Evolutionary conservation across 139 green algal genomes (phyloP).

Genomic region (Auxenochlorella pyrenoidosa): DNA sequence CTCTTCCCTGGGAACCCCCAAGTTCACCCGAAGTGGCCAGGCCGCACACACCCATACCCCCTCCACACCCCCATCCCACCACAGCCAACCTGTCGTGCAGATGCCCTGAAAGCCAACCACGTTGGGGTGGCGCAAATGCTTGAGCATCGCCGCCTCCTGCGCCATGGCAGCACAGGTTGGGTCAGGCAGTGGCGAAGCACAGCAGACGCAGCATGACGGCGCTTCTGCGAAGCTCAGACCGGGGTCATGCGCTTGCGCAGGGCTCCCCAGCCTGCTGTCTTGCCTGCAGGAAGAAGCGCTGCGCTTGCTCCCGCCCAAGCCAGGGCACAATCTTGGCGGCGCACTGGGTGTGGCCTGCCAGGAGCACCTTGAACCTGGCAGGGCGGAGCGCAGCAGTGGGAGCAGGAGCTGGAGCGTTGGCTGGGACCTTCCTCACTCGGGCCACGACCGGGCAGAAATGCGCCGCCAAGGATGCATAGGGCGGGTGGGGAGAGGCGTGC

Average conservation of each 20-base stretch:
- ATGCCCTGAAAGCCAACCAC: not conserved
- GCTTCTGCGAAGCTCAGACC: too few species aligned
- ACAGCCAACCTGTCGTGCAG: not conserved
- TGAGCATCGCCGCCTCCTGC: constrained; percentile 14
- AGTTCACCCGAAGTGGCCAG: too few species aligned
- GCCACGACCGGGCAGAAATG: too few species aligned
- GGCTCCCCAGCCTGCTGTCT: too few species aligned
- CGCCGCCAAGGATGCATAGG: too few species aligned
- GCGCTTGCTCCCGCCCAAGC: not conserved
- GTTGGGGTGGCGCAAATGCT: constrained; percentile 2
- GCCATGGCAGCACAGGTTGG: not conserved
- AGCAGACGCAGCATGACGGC: too few species aligned
- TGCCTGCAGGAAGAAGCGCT: not conserved
- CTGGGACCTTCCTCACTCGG: too few species aligned
- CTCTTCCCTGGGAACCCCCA: too few species aligned
- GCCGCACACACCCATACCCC: too few species aligned
- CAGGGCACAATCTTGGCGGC: not conserved
- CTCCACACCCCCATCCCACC: not conserved
- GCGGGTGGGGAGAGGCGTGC: too few species aligned
- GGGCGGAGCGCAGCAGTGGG: not conserved
- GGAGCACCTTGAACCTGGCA: constrained; percentile 8
- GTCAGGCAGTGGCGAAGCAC: too few species aligned
- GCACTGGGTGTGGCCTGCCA: not conserved
- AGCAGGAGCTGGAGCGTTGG: too few species aligned
- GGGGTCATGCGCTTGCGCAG: not conserved